A percentile compares a stretch with the other conserved stretches of the same genome.
These are phyloP conservation scores for Irineochytrium annulatum DNA, from an alignment of 192 early-diverging fungal genomes.

Conservation along the genomic window DNA sequence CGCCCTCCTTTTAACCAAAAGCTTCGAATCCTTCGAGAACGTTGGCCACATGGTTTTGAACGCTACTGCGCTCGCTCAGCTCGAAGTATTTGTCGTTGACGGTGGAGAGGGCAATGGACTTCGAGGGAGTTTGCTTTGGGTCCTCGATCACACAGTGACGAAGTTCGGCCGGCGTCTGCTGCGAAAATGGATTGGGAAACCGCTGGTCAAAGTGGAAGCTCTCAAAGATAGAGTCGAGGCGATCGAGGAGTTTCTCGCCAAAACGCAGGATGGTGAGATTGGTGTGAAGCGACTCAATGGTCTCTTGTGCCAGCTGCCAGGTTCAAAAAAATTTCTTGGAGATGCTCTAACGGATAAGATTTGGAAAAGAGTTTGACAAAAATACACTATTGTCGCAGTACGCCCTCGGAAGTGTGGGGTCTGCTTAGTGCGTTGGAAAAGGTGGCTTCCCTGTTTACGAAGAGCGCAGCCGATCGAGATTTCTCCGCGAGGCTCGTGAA, in stretches of 20 bases:
- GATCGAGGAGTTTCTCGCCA: no score
- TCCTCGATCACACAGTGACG: slow-evolving; percentile 65
- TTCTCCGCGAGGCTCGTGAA: slow-evolving; percentile 31
- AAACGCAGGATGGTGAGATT: slow-evolving; percentile 38
- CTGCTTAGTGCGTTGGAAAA: slow-evolving; percentile 45
- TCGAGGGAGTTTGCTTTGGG: slow-evolving; percentile 38
- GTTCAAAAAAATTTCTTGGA: not conserved
- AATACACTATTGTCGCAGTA: slow-evolving; percentile 59
- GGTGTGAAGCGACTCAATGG: slow-evolving; percentile 37
- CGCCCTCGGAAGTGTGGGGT: slow-evolving; percentile 57
- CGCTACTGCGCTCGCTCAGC: slow-evolving; percentile 57
- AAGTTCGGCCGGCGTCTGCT: slow-evolving; percentile 62
- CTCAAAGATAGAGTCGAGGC: slow-evolving; percentile 52
- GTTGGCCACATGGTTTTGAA: slow-evolving; percentile 63
- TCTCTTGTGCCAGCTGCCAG: slow-evolving; percentile 38
- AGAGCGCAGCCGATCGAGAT: not conserved
- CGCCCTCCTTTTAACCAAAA: slow-evolving; percentile 51
- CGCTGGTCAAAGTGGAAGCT: slow-evolving; percentile 58
- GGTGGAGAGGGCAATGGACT: slow-evolving; percentile 39
- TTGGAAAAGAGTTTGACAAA: slow-evolving; percentile 63
- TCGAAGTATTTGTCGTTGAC: slow-evolving; percentile 63
- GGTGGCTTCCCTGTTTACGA: slow-evolving; percentile 28
- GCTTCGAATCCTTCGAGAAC: slow-evolving; percentile 55
- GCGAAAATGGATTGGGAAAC: slow-evolving; percentile 65
- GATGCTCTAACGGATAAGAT: slow-evolving; percentile 40